Evolutionary conservation across 179 eudicot species (phyloP).

Genomic region (Drosera spatulata): DNA sequence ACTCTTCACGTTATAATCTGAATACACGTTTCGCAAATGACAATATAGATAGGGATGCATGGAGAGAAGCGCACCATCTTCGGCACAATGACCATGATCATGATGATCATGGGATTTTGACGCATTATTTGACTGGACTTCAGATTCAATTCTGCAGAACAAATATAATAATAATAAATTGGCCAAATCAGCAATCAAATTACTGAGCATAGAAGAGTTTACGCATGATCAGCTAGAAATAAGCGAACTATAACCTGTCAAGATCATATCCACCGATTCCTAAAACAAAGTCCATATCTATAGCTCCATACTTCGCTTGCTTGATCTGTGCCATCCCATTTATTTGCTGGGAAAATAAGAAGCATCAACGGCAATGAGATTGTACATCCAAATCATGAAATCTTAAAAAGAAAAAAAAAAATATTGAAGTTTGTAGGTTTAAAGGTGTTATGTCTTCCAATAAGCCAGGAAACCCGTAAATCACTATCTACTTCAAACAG

Average conservation of each 20-base stretch:
- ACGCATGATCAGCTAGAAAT: too few relatives aligned
- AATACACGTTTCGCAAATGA: too few relatives aligned
- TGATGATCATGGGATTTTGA: slow-evolving; percentile 37
- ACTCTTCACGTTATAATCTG: too few relatives aligned
- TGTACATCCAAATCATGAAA: background rate
- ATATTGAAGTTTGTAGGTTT: too few relatives aligned
- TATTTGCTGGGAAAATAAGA: slow-evolving; percentile 43
- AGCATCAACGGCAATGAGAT: slow-evolving; percentile 2
- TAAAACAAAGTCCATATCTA: slow-evolving; percentile 83
- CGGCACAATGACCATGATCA: slow-evolving; percentile 8
- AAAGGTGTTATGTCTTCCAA: background rate
- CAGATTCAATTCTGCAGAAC: slow-evolving; percentile 65
- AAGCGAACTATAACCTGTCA: slow-evolving; percentile 45
- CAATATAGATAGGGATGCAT: background rate
- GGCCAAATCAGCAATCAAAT: background rate
- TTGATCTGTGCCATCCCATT: slow-evolving; percentile 82
- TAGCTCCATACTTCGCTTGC: slow-evolving; percentile 61
- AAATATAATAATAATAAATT: background rate
- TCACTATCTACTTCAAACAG: slow-evolving; percentile 3
- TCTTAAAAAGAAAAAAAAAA: too few relatives aligned
- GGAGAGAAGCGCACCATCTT: slow-evolving; percentile 33
- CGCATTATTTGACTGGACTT: slow-evolving; percentile 38
- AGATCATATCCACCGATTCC: slow-evolving; percentile 98
- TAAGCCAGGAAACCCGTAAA: too few relatives aligned
- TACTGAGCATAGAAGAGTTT: background rate